These are phyloP conservation scores for Fusarium acutatum DNA, from an alignment of 2,329 filamentous ascomycete species.

Conservation along the genomic window DNA sequence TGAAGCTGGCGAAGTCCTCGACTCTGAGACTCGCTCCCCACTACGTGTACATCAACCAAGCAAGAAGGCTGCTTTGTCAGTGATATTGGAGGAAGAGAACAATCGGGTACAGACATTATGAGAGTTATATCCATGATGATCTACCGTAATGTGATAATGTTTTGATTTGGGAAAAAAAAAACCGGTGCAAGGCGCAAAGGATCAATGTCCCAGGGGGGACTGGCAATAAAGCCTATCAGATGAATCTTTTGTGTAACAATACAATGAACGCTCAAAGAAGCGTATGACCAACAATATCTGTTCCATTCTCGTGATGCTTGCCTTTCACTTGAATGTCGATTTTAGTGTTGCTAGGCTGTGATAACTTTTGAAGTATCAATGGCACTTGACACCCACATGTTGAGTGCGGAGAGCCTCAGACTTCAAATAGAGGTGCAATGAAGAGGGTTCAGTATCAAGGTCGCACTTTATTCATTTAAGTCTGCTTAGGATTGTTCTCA, in stretches of 20 bases:
- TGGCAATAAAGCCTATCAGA: conserved; percentile 19
- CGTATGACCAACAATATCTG: conserved; percentile 2
- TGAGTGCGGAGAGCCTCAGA: neutral
- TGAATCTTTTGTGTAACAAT: conserved; percentile 36
- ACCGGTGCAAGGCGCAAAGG: conserved; percentile 32
- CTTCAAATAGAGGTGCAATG: too few relatives aligned
- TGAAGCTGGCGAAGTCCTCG: conserved; percentile 32
- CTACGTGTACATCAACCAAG: conserved; percentile 30
- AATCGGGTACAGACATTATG: conserved; percentile 21
- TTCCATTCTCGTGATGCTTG: neutral
- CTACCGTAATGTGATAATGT: conserved; percentile 31
- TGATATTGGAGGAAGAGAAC: conserved; percentile 32
- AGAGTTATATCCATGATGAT: conserved; percentile 28
- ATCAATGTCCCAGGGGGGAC: conserved; percentile 28
- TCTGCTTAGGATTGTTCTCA: neutral
- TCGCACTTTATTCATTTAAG: too few relatives aligned
- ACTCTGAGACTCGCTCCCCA: conserved; percentile 37
- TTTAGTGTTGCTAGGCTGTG: neutral
- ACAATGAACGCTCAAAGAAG: conserved; percentile 35
- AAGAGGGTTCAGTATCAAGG: neutral
- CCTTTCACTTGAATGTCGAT: too few relatives aligned
- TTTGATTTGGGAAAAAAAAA: conserved; percentile 13
- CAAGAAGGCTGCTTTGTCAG: conserved; percentile 36
- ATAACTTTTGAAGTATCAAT: neutral
- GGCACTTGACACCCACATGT: rapidly evolving